phyloP scores from a whole-genome alignment of 495 filamentous ascomycete genomes.

The Neurospora hispaniola region DNA sequence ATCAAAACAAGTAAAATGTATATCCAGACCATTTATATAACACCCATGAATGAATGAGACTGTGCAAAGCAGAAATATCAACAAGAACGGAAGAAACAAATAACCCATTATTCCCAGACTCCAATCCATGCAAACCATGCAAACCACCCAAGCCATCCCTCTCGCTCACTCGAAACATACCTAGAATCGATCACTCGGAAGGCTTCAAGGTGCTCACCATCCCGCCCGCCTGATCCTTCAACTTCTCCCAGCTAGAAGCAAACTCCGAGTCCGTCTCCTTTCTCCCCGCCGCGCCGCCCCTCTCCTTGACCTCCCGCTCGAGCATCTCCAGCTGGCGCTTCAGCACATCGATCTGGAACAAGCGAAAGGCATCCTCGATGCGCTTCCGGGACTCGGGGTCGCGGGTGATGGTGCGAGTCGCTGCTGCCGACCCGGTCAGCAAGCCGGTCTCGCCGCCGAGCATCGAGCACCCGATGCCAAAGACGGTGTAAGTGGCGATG shows the following conservation, averaged over 20 bases:
- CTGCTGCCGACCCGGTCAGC: conserved; percentile 41
- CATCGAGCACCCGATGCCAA: conserved; percentile 49
- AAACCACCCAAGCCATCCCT: not conserved
- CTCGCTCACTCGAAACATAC: not conserved
- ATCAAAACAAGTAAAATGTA: not conserved
- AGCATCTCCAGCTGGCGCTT: conserved; percentile 45
- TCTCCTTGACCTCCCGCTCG: conserved; percentile 21
- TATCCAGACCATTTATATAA: not conserved
- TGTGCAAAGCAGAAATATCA: not conserved
- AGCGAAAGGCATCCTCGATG: conserved; percentile 54
- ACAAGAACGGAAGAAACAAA: not conserved
- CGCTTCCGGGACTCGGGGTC: conserved; percentile 45
- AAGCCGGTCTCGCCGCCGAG: conserved; percentile 55
- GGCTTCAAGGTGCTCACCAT: conserved; percentile 5
- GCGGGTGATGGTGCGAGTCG: conserved; percentile 36
- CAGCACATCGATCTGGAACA: conserved; percentile 51
- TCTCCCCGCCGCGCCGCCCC: not conserved
- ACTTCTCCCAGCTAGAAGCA: conserved; percentile 5
- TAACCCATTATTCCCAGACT: not conserved
- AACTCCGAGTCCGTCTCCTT: conserved; percentile 8
- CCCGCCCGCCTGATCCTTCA: conserved; percentile 6
- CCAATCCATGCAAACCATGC: not conserved
- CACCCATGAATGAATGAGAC: not conserved
- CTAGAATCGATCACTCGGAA: not conserved
- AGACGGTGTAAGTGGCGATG: conserved; percentile 52